These are phyloP conservation scores for Rhodomyrtus tomentosa DNA, from an alignment of 345 rosid genomes.

Conservation along the genomic window DNA sequence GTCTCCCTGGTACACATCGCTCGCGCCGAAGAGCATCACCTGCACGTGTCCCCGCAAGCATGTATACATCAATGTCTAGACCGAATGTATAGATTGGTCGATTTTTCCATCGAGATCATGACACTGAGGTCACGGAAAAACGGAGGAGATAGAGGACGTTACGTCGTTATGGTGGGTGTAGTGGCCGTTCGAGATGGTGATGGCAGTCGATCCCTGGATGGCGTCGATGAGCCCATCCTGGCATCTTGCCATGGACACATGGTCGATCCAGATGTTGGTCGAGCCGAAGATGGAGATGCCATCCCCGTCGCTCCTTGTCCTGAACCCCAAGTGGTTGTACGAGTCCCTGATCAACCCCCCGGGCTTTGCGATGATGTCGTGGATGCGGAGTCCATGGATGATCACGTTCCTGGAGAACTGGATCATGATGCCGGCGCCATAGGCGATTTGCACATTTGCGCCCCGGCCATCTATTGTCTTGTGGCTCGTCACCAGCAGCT, in stretches of 20 bases:
- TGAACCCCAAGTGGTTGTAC: constrained; percentile 32
- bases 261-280: constrained; percentile 26
- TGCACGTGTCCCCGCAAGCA: not conserved
- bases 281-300: constrained; percentile 31
- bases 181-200: constrained; percentile 35
- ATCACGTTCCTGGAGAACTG: constrained; percentile 63
- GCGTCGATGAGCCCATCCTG: constrained; percentile 35
- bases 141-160: not conserved
- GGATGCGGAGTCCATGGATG: constrained; percentile 49
- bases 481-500: constrained; percentile 34
- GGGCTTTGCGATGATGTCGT: constrained; percentile 17
- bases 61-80: not conserved
- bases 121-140: not conserved
- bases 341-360: constrained; percentile 77
- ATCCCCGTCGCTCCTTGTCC: constrained; percentile 24
- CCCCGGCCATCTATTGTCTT: constrained; percentile 89
- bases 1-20: constrained; percentile 15
- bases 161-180: constrained; percentile 23
- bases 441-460: constrained; percentile 41
- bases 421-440: constrained; percentile 53
- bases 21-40: constrained; percentile 43
- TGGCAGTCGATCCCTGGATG: constrained; percentile 23
- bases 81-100: not conserved
- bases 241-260: constrained; percentile 23
- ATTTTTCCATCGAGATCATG: not conserved